Conservation (phyloP, 2,329 filamentous ascomycete species). For the Monascus ruber region DNA sequence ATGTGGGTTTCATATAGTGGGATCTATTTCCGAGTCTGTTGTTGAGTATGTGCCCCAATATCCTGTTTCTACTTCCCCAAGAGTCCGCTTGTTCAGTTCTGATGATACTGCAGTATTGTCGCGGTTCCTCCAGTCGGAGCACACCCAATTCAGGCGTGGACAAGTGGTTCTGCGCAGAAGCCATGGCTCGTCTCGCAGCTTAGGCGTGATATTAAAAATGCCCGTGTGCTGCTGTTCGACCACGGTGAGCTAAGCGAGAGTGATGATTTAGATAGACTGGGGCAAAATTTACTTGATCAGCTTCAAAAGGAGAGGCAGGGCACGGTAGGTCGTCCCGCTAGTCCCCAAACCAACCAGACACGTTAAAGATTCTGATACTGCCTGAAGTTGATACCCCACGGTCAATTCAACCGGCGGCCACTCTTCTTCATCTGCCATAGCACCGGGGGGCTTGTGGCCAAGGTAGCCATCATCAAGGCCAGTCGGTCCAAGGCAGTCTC, state of each 20-base stretch:
- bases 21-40: too few relatives aligned
- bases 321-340: constrained; percentile 6
- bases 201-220: constrained; percentile 11
- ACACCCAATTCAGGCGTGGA: constrained; percentile 19
- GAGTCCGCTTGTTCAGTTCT: too few relatives aligned
- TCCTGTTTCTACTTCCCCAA: too few relatives aligned
- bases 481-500: constrained; percentile 13
- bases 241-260: constrained; percentile 15
- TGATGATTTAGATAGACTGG: constrained; percentile 17
- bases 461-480: constrained; percentile 40
- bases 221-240: constrained; percentile 17
- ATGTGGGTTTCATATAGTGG: too few relatives aligned
- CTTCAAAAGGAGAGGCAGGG: constrained; percentile 12
- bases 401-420: constrained; percentile 31
- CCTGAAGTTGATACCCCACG: background rate
- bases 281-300: constrained; percentile 12
- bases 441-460: constrained; percentile 49
- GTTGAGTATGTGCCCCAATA: too few relatives aligned
- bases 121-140: constrained; percentile 25
- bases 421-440: constrained; percentile 52
- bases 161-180: constrained; percentile 6
- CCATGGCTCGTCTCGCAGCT: constrained; percentile 17
- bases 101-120: constrained; percentile 15
- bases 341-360: background rate
- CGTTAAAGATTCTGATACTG: background rate